These are phyloP conservation scores for Dichotomopilus funicola DNA, from an alignment of 2,329 filamentous ascomycete genomes.

Conservation along the genomic window DNA sequence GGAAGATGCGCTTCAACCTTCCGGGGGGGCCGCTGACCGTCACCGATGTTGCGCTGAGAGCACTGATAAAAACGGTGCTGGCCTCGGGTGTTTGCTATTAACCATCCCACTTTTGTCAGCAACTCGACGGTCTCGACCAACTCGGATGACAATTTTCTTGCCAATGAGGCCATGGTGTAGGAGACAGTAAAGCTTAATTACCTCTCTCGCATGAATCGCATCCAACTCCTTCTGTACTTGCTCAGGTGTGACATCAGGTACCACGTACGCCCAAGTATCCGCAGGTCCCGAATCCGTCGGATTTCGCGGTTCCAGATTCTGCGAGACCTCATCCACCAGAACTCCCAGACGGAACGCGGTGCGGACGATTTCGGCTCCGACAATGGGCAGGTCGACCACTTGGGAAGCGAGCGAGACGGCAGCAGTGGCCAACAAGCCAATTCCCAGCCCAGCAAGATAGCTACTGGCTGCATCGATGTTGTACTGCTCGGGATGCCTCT, in stretches of 20 bases:
- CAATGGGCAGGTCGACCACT: conserved; percentile 33
- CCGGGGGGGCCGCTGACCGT: conserved; percentile 35
- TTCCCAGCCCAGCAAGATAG: neutral
- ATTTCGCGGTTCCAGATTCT: conserved; percentile 33
- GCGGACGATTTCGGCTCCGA: conserved; percentile 37
- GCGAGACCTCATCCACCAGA: conserved; percentile 36
- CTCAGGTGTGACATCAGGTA: neutral
- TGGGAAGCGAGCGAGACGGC: conserved; percentile 27
- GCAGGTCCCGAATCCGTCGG: conserved; percentile 10
- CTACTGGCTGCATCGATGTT: neutral
- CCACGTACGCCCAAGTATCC: conserved; percentile 26
- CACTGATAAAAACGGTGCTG: conserved; percentile 38
- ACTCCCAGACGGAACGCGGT: conserved; percentile 42
- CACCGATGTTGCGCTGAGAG: conserved; percentile 27
- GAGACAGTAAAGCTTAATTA: no score
- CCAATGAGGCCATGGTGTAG: no score
- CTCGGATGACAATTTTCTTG: no score
- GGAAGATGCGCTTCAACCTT: conserved; percentile 27
- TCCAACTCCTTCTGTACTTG: neutral
- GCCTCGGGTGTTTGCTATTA: conserved; percentile 25
- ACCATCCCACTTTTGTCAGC: neutral
- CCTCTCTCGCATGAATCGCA: neutral
- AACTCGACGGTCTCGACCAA: no score
- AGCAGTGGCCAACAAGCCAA: neutral
- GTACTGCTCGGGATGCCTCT: neutral